Conservation (phyloP, 1,284 basidiomycete species). For the Ganoderma lingzhi region DNA sequence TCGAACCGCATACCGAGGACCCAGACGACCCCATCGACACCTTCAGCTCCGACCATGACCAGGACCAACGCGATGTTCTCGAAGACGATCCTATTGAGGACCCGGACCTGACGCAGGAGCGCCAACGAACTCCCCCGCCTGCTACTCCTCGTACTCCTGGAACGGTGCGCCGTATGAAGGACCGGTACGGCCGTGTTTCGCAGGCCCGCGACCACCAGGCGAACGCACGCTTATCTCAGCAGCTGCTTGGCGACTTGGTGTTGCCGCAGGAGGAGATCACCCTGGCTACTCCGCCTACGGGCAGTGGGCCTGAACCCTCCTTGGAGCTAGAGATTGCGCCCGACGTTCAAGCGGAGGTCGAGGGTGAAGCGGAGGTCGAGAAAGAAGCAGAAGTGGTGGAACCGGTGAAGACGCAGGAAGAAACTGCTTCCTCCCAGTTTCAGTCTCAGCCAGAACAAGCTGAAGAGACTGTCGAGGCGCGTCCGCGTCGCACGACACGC, state of each 20-base stretch:
- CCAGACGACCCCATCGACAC: constrained; percentile 35
- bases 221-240: constrained; percentile 17
- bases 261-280: constrained; percentile 12
- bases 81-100: constrained; percentile 33
- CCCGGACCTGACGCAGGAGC: constrained; percentile 40
- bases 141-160: constrained; percentile 39
- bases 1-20: constrained; percentile 23
- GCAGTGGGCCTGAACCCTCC: constrained; percentile 6
- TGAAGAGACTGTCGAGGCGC: constrained; percentile 7
- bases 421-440: constrained; percentile 2
- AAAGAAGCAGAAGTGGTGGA: constrained; percentile 11
- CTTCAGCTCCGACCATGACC: constrained; percentile 26
- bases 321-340: constrained; percentile 1
- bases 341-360: not conserved
- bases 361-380: not conserved
- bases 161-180: constrained; percentile 47
- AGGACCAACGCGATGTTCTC: constrained; percentile 12
- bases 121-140: constrained; percentile 30
- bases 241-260: constrained; percentile 9
- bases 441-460: constrained; percentile 10
- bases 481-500: constrained; percentile 26
- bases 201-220: constrained; percentile 11
- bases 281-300: constrained; percentile 20
- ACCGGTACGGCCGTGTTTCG: constrained; percentile 42
- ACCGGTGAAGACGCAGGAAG: constrained; percentile 3